Base-by-base conservation (phyloP, 495 filamentous ascomycete species). In the Talaromyces borbonicus region DNA sequence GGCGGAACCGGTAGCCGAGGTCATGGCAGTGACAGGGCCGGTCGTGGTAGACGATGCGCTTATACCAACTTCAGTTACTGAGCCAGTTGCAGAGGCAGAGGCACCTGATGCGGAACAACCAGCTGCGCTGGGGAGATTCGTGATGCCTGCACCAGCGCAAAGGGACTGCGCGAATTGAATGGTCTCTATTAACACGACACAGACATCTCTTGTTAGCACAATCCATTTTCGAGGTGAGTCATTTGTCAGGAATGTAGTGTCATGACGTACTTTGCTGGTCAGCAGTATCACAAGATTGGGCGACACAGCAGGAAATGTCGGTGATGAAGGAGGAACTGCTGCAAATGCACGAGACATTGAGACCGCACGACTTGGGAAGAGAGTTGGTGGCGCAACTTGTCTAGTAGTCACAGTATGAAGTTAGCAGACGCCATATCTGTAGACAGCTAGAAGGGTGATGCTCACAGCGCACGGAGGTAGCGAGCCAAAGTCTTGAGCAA, bases 311-410 rank as follows among this genome's bases (percentile, higher is more conserved):
- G 23, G 78, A 63, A 47, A 92, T 78, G 25, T 61, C 51, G 27
- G 36, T 52, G 47, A 94, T 68, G 67, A 85, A 85, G 7, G 58
- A 56, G 5, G 59, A 52, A 59, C 74, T 66, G 8, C 48, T 53
- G 66, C 87, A 93, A 54, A 90, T 86, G 59, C 87, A 93, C 29
- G 60, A 52, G 49, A 78, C 56, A 47, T 87, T 74, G 12, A 52
- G 43, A 11, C 66, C 61, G 62, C 85, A 89, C 48, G 62, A 63
- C 6, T 36, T 15, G 5, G 77, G 68, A 35, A 75, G 71, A 9
- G 67, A 26, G 16, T 58, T 46, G 42, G 62, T 60, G 8, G 74
- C 77, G 53, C 83, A 87, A 4, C 33, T 8, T 68, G 68, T 55
- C 81, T 84, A 49, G 49, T 18, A 15, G 7, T 7, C n/a, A n/a